Evolutionary conservation across 148 eudicot species (phyloP), one percentile per base, ranked within the genome.

Genomic region (Amaranthus cruentus): DNA sequence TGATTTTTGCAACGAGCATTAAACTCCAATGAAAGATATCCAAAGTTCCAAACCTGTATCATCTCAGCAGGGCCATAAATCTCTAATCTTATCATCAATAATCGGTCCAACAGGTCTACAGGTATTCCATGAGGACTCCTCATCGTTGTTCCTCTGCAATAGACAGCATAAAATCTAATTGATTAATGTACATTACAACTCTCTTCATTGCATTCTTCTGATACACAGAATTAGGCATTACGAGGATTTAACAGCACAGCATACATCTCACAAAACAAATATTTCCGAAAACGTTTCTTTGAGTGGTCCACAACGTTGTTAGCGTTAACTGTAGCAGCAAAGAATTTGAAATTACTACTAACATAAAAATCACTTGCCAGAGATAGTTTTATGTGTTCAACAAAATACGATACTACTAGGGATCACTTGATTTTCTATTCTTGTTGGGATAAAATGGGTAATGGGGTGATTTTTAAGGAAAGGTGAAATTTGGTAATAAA

Each of bases 111-210:
- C 76, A 95, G 81, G 84, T 95, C 99, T 70, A 92, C 88, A 46
- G 99, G 97, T 77, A 95, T 92, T 57, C 97, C 97, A 82, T 95
- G 97, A 82, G 99, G 97, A 70, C 96, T 87, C 59, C 79, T 83
- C 96, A 92, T 95, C 57, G 95, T 93, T n/a, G 96, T 92, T 81
- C 99, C 96, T 80, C 99, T 95, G 87, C 67, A 77, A 82, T 68
- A 61, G 52, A 14, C 58, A 21, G 9, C 42, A 14, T 8, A 8
- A 56, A 38, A 18, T 53, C 12, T 49, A 11, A 52, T 15, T 15
- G 10, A 28, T 64, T 48, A 63, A 46, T 47, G 14, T 18, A 28
- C 38, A 56, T 14, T 12, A 18, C 54, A 47, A 4, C 4, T 48
- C 48, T 15, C 60, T 59, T 13, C 13, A 42, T 12, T 9, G 9